phyloP scores from a whole-genome alignment of 1,284 basidiomycete genomes.

The Puccinia horiana region DNA sequence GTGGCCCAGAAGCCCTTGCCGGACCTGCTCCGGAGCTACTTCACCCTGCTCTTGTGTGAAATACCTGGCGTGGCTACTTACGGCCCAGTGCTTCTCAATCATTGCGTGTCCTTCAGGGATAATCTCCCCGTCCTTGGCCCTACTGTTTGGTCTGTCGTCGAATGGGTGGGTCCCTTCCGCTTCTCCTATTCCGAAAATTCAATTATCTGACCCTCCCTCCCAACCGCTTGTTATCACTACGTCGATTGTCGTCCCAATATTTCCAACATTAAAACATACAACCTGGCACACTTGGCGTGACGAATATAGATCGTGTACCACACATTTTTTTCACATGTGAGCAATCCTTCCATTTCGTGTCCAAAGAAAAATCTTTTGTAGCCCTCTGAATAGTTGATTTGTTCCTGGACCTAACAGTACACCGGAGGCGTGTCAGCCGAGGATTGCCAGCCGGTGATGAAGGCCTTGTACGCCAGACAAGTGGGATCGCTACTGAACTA shows the following conservation, averaged over 20 bases:
- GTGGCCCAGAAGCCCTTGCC: neutral
- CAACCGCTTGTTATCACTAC: neutral
- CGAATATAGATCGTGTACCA: constrained; percentile 24
- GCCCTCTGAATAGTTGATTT: neutral
- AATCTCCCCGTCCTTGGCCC: constrained; percentile 30
- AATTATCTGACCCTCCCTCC: neutral
- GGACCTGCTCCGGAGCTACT: constrained; percentile 28
- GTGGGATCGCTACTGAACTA: constrained; percentile 37
- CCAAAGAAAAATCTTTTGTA: neutral
- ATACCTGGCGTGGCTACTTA: constrained; percentile 33
- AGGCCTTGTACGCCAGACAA: neutral
- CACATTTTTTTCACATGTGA: constrained; percentile 47
- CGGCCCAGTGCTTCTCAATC: constrained; percentile 28
- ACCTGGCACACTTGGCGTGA: neutral
- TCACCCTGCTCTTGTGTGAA: constrained; percentile 37
- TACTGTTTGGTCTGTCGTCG: constrained; percentile 19
- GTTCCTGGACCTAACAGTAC: constrained; percentile 1
- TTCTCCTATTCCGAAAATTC: neutral
- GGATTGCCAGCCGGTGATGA: constrained; percentile 24
- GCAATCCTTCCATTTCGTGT: neutral
- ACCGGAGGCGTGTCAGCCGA: constrained; percentile 38
- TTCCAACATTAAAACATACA: neutral
- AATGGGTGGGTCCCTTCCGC: constrained; percentile 13
- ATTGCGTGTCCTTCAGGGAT: constrained; percentile 12
- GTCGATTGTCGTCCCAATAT: neutral